These are phyloP conservation scores for Rhizopus delemar DNA, from an alignment of 371 early-diverging fungal species.

Conservation along the genomic window DNA sequence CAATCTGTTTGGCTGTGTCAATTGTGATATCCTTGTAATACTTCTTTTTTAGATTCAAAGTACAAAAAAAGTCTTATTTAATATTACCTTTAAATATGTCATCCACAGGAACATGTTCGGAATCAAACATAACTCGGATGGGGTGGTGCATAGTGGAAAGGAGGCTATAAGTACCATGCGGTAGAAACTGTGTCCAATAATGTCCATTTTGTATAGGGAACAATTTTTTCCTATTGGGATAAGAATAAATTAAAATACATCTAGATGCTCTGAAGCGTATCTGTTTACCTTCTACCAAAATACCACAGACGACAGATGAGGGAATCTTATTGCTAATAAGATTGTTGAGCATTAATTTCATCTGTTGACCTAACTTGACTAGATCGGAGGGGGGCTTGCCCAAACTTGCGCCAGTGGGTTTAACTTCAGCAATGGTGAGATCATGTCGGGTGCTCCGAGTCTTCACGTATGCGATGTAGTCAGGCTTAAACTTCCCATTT, in stretches of 20 bases:
- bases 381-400: constrained; percentile 9
- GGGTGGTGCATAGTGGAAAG: constrained; percentile 10
- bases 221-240: constrained; percentile 10
- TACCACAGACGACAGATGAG: constrained; percentile 9
- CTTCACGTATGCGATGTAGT: constrained; percentile 17
- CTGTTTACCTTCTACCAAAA: constrained; percentile 14
- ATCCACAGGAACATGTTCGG: constrained; percentile 15
- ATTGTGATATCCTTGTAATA: constrained; percentile 15
- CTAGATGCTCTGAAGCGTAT: constrained; percentile 10
- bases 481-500: constrained; percentile 15
- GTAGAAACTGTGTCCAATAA: constrained; percentile 7
- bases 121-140: constrained; percentile 16
- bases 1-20: constrained; percentile 14
- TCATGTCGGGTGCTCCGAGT: constrained; percentile 8
- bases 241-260: constrained; percentile 10
- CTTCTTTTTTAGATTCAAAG: constrained; percentile 12
- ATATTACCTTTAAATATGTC: constrained; percentile 16
- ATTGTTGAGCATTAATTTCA: constrained; percentile 17
- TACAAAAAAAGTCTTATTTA: constrained; percentile 13
- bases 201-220: constrained; percentile 14
- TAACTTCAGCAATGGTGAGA: constrained; percentile 16
- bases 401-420: constrained; percentile 8
- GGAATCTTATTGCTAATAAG: constrained; percentile 2
- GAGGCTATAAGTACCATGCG: constrained; percentile 9
- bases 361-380: constrained; percentile 15